phyloP scores from a whole-genome alignment of 441 rosid genomes.

The Eutrema salsugineum region DNA sequence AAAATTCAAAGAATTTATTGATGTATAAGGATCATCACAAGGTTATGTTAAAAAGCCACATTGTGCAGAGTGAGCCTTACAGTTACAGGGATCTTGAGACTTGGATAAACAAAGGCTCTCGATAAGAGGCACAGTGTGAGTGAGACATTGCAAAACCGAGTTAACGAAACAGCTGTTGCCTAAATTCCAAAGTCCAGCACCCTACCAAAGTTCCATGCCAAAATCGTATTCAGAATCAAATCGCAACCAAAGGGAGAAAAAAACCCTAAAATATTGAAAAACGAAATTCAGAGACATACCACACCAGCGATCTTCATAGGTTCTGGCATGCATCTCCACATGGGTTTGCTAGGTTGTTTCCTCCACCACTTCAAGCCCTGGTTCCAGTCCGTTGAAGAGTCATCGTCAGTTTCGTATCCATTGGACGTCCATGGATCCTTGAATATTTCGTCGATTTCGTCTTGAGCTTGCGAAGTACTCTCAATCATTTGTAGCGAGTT shows the following conservation, averaged over 20 bases:
- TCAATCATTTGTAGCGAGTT: too few species aligned
- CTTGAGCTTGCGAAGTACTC: background rate
- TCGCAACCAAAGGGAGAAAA: background rate
- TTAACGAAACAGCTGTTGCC: slow-evolving; percentile 89
- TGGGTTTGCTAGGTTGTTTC: too few species aligned
- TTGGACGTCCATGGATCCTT: background rate
- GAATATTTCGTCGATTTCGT: background rate
- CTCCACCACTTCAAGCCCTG: too few species aligned
- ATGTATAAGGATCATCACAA: background rate
- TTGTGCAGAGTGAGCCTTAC: slow-evolving; percentile 29
- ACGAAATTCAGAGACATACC: slow-evolving; percentile 32
- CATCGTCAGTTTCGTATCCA: slow-evolving; percentile 1
- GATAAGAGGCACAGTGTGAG: slow-evolving; percentile 77
- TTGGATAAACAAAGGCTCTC: slow-evolving; percentile 42
- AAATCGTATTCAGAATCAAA: background rate
- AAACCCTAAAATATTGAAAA: background rate
- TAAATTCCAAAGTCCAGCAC: slow-evolving; percentile 72
- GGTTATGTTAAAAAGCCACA: background rate
- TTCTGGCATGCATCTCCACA: background rate
- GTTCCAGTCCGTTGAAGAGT: background rate
- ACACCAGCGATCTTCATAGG: slow-evolving; percentile 35
- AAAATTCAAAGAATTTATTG: background rate
- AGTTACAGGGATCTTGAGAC: slow-evolving; percentile 42
- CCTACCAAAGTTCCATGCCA: slow-evolving; percentile 42
- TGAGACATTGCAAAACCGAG: slow-evolving; percentile 80